Conservation (phyloP, 305 asterid species). For the Fraxinus baroniana region DNA sequence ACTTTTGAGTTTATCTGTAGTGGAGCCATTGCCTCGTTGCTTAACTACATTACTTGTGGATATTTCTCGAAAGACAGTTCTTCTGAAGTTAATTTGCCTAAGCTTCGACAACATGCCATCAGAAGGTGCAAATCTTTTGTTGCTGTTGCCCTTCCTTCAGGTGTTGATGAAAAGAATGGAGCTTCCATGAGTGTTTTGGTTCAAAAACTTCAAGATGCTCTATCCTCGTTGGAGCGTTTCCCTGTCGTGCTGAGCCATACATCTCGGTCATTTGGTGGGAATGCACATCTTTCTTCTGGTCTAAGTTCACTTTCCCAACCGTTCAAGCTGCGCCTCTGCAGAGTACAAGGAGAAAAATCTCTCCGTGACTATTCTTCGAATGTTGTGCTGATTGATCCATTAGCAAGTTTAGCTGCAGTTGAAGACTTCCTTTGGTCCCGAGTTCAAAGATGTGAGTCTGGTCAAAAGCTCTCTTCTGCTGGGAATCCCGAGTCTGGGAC, state of each 20-base stretch:
- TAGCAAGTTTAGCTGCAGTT: conserved; percentile 93
- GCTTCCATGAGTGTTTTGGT: conserved; percentile 77
- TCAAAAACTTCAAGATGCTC: conserved; percentile 88
- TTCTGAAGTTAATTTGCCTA: conserved; percentile 67
- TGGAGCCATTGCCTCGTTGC: conserved; percentile 81
- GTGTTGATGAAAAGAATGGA: conserved; percentile 40
- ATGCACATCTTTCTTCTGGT: conserved; percentile 93
- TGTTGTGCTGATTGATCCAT: conserved; percentile 86
- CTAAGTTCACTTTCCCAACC: conserved; percentile 87
- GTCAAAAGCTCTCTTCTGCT: no score
- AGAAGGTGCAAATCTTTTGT: conserved; percentile 81
- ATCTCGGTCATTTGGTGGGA: conserved; percentile 71
- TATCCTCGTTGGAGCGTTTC: conserved; percentile 88
- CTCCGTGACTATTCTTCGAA: conserved; percentile 97
- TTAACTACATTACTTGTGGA: conserved; percentile 87
- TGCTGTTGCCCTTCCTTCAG: conserved; percentile 69
- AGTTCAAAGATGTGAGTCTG: conserved; percentile 45
- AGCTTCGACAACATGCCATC: conserved; percentile 81
- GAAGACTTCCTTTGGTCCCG: conserved; percentile 97
- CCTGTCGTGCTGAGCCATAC: conserved; percentile 93
- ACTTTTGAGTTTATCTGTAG: conserved; percentile 97
- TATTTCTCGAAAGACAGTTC: conserved; percentile 72
- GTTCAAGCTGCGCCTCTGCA: conserved; percentile 90
- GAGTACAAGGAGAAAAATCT: conserved; percentile 92
- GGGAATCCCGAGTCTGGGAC: conserved; percentile 40